Conservation (phyloP, 192 early-diverging fungal genomes). For the Spizellomyces punctatus region DNA sequence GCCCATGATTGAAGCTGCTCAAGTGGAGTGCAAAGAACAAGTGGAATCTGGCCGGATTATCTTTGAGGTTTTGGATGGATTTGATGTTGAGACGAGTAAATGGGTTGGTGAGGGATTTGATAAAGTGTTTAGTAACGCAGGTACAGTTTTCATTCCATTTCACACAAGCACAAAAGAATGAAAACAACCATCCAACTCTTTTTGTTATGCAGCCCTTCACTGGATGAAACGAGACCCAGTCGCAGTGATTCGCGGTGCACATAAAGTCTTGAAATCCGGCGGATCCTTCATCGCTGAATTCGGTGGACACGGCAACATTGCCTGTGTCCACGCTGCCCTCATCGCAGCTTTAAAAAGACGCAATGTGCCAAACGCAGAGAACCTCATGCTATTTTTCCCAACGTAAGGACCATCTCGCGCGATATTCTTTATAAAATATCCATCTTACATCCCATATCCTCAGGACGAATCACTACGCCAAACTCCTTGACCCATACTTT, state of each 20-base stretch:
- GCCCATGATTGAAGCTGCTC: slow-evolving; percentile 59
- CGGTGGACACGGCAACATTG: slow-evolving; percentile 53
- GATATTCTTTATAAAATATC: neutral
- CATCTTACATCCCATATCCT: slow-evolving; percentile 43
- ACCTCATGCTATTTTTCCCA: slow-evolving; percentile 41
- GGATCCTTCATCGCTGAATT: slow-evolving; percentile 66
- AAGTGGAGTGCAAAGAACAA: slow-evolving; percentile 1
- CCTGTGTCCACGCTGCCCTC: slow-evolving; percentile 30
- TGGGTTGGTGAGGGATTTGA: slow-evolving; percentile 54
- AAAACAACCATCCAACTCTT: neutral
- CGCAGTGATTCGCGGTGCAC: slow-evolving; percentile 60
- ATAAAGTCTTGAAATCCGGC: slow-evolving; percentile 51
- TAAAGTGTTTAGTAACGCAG: slow-evolving; percentile 70
- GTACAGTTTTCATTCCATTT: slow-evolving; percentile 26
- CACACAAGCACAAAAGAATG: neutral
- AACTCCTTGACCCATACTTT: slow-evolving; percentile 56
- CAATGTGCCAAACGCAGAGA: slow-evolving; percentile 3
- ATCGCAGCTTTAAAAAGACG: slow-evolving; percentile 27
- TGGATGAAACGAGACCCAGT: slow-evolving; percentile 69
- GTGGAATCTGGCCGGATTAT: slow-evolving; percentile 21
- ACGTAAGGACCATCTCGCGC: neutral
- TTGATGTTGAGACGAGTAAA: slow-evolving; percentile 43
- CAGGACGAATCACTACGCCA: slow-evolving; percentile 48
- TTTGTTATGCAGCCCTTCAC: slow-evolving; percentile 57
- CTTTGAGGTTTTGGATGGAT: slow-evolving; percentile 57